Base-by-base conservation (phyloP, 768 basidiomycete genomes). In the Mycena chlorophos region DNA sequence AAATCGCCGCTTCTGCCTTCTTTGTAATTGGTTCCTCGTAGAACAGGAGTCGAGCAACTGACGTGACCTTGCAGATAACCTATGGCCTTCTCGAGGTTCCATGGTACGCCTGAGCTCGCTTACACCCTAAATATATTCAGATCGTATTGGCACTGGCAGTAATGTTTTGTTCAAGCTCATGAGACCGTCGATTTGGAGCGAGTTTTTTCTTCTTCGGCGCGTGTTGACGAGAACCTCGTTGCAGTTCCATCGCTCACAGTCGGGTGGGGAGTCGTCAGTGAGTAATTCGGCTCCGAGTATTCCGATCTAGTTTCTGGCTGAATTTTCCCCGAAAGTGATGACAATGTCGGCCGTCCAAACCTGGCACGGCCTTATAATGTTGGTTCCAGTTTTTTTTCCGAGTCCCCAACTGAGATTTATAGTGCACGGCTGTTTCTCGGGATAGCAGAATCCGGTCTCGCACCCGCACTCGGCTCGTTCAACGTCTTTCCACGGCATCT, bases 351-450 rank as follows among this genome's bases (percentile, higher is more conserved):
- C 65, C 38, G 57, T 66, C 30, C 63, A 62, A 51, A 66, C 43
- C 29, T 69, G 60, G 52, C 57, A 65, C 31, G 64, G 63, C 13
- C 64, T 68, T 16, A 47, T 69, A 19, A 53, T 66, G 68, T 69
- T 50, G 40, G 56, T 74, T 75, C 59, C 77, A 74, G 40, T 68
- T 25, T 38, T 67, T n/a, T 27, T 52, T 61, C 13, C 55, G 40
- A 22, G 38, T 13, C 69, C 61, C 22, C 71, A 67, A 39, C 60
- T 65, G 6, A 67, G 65, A 23, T 62, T 71, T 69, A 38, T 45
- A 66, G 65, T 38, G 64, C 64, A 10, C 66, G 66, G 12, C 42
- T 67, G 14, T 67, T 68, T 30, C 56, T 69, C 28, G 68, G 68
- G 12, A 38, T 66, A 16, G 57, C 67, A 10, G 67, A 69, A 42